Percentiles rank a stretch among this genome's conserved stretches.
phyloP scores from a whole-genome alignment of 31 red algal genomes.

The Asparagopsis taxiformis region DNA sequence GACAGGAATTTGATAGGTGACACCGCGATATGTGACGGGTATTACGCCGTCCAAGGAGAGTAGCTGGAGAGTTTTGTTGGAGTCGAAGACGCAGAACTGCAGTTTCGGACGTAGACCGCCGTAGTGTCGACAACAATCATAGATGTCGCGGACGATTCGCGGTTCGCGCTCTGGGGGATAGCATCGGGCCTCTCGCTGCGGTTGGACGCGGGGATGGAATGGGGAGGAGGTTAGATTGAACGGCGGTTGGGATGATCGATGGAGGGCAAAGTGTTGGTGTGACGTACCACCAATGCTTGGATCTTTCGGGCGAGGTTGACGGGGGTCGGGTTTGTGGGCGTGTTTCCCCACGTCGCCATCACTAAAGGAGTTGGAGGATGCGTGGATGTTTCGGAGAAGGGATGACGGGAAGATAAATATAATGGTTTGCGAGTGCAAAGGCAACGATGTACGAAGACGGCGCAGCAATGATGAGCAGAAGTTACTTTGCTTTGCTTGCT shows the following conservation, averaged over 20 bases:
- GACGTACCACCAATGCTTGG: constrained; percentile 5
- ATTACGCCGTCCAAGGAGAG: constrained; percentile 25
- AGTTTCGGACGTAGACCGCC: constrained; percentile 18
- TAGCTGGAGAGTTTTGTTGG: constrained; percentile 13
- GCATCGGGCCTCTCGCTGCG: constrained; percentile 39
- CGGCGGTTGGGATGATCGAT: too few species aligned
- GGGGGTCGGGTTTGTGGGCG: not conserved
- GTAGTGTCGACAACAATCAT: constrained; percentile 41
- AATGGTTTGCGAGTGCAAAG: too few species aligned
- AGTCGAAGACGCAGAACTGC: constrained; percentile 14
- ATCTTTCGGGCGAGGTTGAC: not conserved
- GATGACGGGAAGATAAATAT: too few species aligned
- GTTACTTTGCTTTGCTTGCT: too few species aligned
- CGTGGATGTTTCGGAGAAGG: too few species aligned
- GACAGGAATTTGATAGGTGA: constrained; percentile 35
- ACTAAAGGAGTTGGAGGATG: too few species aligned
- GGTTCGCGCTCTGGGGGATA: constrained; percentile 44
- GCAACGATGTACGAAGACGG: too few species aligned
- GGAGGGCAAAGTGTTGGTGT: not conserved
- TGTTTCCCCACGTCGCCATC: too few species aligned
- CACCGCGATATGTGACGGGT: constrained; percentile 20
- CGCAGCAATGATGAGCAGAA: too few species aligned
- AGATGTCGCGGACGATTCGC: constrained; percentile 36
- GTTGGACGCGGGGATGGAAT: not conserved
- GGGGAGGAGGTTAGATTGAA: not conserved